Conservation (phyloP, 1,284 basidiomycete genomes). For the Sanguinoderma infundibulare region DNA sequence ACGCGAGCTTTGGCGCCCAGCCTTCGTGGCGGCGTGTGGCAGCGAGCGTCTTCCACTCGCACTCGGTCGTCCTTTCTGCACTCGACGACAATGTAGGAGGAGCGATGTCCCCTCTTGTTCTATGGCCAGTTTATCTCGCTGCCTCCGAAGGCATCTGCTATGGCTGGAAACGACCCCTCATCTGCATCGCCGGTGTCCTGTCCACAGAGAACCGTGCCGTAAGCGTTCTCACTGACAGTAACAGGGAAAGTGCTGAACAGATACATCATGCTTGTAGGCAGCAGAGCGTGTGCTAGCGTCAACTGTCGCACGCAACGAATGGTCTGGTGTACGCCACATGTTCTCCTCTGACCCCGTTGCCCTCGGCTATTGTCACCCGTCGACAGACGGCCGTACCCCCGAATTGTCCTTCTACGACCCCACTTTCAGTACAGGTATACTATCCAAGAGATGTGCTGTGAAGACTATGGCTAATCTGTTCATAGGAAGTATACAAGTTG, state of each 20-base stretch:
- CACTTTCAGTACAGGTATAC: background rate
- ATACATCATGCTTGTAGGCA: background rate
- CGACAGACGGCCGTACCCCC: background rate
- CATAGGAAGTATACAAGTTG: slow-evolving; percentile 5
- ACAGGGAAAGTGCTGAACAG: background rate
- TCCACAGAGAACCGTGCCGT: background rate
- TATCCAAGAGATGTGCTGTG: background rate
- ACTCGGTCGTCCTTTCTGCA: background rate
- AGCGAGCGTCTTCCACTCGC: background rate
- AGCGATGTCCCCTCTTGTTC: slow-evolving; percentile 2
- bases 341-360: slow-evolving; percentile 8
- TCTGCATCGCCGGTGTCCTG: slow-evolving; percentile 29
- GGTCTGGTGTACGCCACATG: slow-evolving; percentile 14
- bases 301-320: slow-evolving; percentile 1
- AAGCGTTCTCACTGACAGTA: background rate
- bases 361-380: slow-evolving; percentile 6
- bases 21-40: too few relatives aligned
- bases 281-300: background rate
- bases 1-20: too few relatives aligned
- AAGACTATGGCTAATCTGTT: background rate
- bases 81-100: background rate
- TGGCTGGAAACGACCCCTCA: slow-evolving; percentile 30
- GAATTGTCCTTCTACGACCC: background rate
- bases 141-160: slow-evolving; percentile 23
- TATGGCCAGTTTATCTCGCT: slow-evolving; percentile 27